phyloP scores from a whole-genome alignment of 2,329 filamentous ascomycete species.

The Paramyrothecium roridum region DNA sequence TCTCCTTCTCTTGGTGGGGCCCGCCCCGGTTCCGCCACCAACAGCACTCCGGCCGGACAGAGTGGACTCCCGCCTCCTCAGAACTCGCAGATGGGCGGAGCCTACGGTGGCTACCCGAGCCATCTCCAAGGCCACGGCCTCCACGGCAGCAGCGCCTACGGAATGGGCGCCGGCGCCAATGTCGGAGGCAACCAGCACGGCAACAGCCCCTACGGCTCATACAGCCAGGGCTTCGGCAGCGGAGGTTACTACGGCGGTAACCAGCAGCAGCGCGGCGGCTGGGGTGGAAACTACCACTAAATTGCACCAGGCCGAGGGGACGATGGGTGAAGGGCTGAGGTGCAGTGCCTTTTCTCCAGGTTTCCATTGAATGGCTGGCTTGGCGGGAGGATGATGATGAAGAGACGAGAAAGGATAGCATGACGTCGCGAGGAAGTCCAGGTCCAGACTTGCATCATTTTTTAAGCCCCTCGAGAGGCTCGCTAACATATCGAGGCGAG shows the following conservation, averaged over 20 bases:
- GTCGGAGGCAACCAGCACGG: constrained; percentile 49
- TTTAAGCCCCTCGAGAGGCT: background rate
- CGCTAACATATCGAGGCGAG: constrained; percentile 15
- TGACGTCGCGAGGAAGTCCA: background rate
- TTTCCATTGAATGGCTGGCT: background rate
- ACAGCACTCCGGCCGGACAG: constrained; percentile 46
- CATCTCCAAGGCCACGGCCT: constrained; percentile 51
- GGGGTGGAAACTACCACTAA: constrained; percentile 59
- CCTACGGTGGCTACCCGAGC: constrained; percentile 53
- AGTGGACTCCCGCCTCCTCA: constrained; percentile 55
- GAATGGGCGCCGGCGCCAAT: constrained; percentile 47
- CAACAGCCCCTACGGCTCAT: constrained; percentile 52
- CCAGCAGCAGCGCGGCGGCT: constrained; percentile 47
- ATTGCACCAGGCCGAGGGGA: background rate
- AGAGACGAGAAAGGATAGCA: background rate
- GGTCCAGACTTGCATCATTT: constrained; percentile 1
- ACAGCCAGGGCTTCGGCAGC: constrained; percentile 46
- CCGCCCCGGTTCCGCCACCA: constrained; percentile 56
- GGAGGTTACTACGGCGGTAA: constrained; percentile 44
- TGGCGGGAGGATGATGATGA: constrained; percentile 3
- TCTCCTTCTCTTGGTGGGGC: constrained; percentile 54
- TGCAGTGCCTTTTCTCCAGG: background rate
- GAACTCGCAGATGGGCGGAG: constrained; percentile 49
- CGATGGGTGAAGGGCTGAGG: background rate
- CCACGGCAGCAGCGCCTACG: constrained; percentile 54